Evolutionary conservation across 2,329 filamentous ascomycete species (phyloP).

Genomic region (Trichophyton schoenleinii): DNA sequence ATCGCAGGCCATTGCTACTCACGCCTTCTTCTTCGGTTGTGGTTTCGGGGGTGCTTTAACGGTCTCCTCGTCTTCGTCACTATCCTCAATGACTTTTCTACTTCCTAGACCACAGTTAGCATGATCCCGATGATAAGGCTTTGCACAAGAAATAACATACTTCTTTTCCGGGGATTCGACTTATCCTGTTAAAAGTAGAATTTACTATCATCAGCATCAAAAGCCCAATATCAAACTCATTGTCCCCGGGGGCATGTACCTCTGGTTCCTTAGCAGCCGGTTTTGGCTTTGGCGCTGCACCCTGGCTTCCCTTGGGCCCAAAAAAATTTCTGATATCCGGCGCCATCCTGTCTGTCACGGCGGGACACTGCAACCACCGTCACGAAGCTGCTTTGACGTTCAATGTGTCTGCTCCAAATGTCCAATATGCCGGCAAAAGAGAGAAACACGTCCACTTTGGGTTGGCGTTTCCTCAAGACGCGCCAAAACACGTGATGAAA

Average conservation of each 20-base stretch:
- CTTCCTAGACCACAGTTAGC: slow-evolving; percentile 23
- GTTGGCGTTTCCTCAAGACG: slow-evolving; percentile 6
- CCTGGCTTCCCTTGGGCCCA: slow-evolving; percentile 56
- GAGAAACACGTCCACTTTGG: slow-evolving; percentile 3
- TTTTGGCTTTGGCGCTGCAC: slow-evolving; percentile 39
- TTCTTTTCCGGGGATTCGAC: slow-evolving; percentile 23
- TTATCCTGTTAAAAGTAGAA: slow-evolving; percentile 16
- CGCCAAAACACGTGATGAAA: slow-evolving; percentile 10
- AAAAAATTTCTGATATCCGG: slow-evolving; percentile 86
- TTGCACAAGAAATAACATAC: slow-evolving; percentile 17
- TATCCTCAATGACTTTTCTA: slow-evolving; percentile 67
- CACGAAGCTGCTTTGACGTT: background rate
- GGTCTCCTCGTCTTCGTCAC: slow-evolving; percentile 52
- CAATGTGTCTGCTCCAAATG: background rate
- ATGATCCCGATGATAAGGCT: background rate
- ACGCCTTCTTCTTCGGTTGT: slow-evolving; percentile 37
- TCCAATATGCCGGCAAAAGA: background rate
- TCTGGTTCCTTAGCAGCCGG: slow-evolving; percentile 30
- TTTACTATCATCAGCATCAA: background rate
- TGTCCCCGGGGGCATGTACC: slow-evolving; percentile 19
- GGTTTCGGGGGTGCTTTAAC: slow-evolving; percentile 26
- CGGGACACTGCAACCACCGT: background rate
- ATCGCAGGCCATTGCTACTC: slow-evolving; percentile 18
- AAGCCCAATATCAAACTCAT: slow-evolving; percentile 4
- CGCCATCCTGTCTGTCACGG: slow-evolving; percentile 46